A percentile compares a stretch with the other conserved stretches of the same genome.
These are phyloP conservation scores for Aspergillus sp. DNA, from an alignment of 2,329 filamentous ascomycete species.

Conservation along the genomic window DNA sequence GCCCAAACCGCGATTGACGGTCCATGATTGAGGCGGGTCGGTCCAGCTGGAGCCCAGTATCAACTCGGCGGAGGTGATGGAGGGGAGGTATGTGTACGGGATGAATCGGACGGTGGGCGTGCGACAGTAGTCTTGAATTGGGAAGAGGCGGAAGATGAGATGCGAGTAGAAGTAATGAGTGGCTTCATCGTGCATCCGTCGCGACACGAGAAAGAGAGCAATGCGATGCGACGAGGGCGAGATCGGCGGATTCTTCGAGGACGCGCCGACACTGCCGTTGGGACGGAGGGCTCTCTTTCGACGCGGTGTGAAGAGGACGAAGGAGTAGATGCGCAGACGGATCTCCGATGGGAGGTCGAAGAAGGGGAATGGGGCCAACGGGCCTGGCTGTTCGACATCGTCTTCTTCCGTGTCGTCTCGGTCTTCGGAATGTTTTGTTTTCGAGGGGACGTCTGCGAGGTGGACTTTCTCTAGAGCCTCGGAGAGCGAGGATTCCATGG, in stretches of 20 bases:
- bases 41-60: conserved; percentile 61
- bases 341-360: conserved; percentile 55
- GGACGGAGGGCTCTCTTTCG: conserved; percentile 25
- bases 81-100: conserved; percentile 50
- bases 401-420: conserved; percentile 19
- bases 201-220: conserved; percentile 40
- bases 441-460: conserved; percentile 20
- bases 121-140: conserved; percentile 49
- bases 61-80: conserved; percentile 55
- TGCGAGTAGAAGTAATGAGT: conserved; percentile 51
- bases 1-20: conserved; percentile 49
- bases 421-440: conserved; percentile 7
- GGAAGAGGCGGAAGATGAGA: conserved; percentile 55
- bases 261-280: conserved; percentile 36
- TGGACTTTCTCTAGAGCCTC: conserved; percentile 22
- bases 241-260: conserved; percentile 32
- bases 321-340: conserved; percentile 50
- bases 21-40: conserved; percentile 55
- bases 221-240: conserved; percentile 36
- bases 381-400: conserved; percentile 16
- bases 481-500: conserved; percentile 20
- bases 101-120: conserved; percentile 49
- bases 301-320: conserved; percentile 41
- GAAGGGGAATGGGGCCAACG: conserved; percentile 46
- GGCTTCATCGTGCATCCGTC: conserved; percentile 51